Conservation (phyloP, 2,329 filamentous ascomycete genomes). For the Verticillium tricorpus region DNA sequence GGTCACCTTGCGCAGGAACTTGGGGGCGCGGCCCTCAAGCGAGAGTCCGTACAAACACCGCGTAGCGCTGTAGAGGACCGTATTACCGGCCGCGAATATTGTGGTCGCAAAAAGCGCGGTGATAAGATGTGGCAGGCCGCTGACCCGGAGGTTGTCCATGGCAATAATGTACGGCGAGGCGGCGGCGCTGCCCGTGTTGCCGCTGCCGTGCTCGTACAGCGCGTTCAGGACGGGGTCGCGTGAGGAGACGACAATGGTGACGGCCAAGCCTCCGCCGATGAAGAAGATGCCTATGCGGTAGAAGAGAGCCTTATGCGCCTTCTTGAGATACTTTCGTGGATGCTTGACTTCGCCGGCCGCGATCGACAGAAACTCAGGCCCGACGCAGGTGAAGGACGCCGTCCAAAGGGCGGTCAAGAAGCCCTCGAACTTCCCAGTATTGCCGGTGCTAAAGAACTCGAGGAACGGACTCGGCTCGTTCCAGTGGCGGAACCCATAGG, state of each 20-base stretch:
- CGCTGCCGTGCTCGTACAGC: constrained; percentile 6
- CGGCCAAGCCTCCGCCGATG: neutral
- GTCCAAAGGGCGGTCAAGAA: constrained; percentile 65
- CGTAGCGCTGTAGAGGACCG: constrained; percentile 52
- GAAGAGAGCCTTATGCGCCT: constrained; percentile 61
- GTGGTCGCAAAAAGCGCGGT: constrained; percentile 55
- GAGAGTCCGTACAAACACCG: constrained; percentile 54
- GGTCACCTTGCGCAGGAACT: constrained; percentile 21
- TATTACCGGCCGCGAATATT: constrained; percentile 58
- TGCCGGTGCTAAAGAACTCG: constrained; percentile 34
- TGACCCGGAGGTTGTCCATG: constrained; percentile 56
- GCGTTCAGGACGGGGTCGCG: constrained; percentile 28
- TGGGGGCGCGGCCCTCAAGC: constrained; percentile 46
- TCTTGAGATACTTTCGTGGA: constrained; percentile 55
- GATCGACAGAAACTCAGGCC: constrained; percentile 61
- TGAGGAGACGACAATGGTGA: constrained; percentile 34
- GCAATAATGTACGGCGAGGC: constrained; percentile 61
- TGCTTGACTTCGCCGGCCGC: constrained; percentile 63
- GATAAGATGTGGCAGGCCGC: constrained; percentile 58
- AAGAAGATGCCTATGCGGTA: constrained; percentile 56
- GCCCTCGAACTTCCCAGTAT: constrained; percentile 64
- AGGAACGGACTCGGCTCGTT: constrained; percentile 49
- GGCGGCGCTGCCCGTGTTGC: neutral
- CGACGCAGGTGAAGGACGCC: constrained; percentile 60
- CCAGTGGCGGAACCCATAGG: constrained; percentile 68